Base-by-base conservation (phyloP, 176 grass and related monocot genomes). In the Cenchrus americanus region DNA sequence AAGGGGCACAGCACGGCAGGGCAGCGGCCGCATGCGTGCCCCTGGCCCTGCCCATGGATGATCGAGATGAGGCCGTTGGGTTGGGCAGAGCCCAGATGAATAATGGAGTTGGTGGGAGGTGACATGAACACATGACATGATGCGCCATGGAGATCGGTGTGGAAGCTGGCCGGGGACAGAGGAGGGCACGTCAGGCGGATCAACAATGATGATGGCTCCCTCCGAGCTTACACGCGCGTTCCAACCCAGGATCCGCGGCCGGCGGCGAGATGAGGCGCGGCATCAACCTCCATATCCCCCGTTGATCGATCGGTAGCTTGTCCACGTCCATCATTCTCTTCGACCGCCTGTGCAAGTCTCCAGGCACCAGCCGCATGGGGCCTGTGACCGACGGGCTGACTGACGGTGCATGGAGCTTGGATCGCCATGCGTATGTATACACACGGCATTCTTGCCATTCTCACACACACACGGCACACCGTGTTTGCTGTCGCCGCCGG, bases 121-220 rank as follows among this genome's bases (percentile, higher is more conserved):
- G 87, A 66, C 67, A 32, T 37, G 4, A 3, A 4, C 3, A 37
- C 34, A 37, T 37, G 34, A 4, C 60, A 69, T 13, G 64, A 27
- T 81, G 78, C 48, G 81, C 71, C 47, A 82, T 90, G 47, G 71
- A 37, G 79, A 30, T 52, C 27, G 62, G 6, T 65, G 62, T 37
- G 27, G 27, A 19, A 14, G 7, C 41, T 2, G 5, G 40, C 68
- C 68, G 21, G 47, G 15, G 83, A 66, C 55, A 77, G 15, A 72
- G 21, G 4, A 2, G 55, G 13, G 8, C 78, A 52, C 44, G 18
- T 62, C 43, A 64, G 51, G 83, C 14, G 32, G 26, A 21, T 65
- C 65, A 72, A 27, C 65, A 82, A 86, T 79, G 84, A 90, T 79
- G 84, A 90, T 83, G 65, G 88, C 59, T 67, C 84, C 74, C 50